Evolutionary conservation across 208 protist genomes (phyloP).

Genomic region (Trichomonas gallinae): DNA sequence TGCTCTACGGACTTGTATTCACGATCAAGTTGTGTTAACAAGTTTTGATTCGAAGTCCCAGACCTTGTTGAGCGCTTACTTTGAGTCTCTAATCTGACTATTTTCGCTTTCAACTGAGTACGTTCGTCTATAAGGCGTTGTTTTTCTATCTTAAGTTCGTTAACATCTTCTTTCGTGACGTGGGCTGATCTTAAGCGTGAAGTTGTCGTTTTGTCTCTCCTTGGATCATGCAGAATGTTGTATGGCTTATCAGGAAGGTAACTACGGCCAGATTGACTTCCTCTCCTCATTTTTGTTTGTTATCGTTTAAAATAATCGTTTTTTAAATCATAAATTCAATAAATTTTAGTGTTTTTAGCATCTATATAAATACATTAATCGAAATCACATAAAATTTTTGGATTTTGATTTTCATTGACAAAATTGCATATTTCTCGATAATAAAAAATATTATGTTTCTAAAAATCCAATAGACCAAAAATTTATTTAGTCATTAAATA

Average conservation of each 20-base stretch:
- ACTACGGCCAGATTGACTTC: not conserved
- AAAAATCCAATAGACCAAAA: too few relatives aligned
- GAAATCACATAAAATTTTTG: too few relatives aligned
- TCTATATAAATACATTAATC: too few relatives aligned
- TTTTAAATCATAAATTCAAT: too few relatives aligned
- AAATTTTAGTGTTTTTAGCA: too few relatives aligned
- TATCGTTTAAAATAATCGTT: too few relatives aligned
- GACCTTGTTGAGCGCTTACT: not conserved
- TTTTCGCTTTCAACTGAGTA: not conserved
- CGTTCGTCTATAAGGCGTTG: not conserved
- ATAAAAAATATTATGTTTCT: too few relatives aligned
- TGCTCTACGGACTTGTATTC: conserved; percentile 16
- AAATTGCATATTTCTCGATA: too few relatives aligned
- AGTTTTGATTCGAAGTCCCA: not conserved
- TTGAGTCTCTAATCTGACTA: not conserved
- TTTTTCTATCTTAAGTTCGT: not conserved
- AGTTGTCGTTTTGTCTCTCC: not conserved
- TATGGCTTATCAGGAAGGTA: not conserved
- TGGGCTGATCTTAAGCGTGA: not conserved
- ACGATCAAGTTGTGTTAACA: not conserved
- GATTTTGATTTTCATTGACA: too few relatives aligned
- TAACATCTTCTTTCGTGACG: conserved; percentile 14
- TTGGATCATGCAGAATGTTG: not conserved
- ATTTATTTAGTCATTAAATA: too few relatives aligned
- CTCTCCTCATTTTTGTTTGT: not conserved